Evolutionary conservation across 768 basidiomycete species (phyloP), one percentile per base, ranked within the genome.

Genomic region (Leucogyrophana mollusca): DNA sequence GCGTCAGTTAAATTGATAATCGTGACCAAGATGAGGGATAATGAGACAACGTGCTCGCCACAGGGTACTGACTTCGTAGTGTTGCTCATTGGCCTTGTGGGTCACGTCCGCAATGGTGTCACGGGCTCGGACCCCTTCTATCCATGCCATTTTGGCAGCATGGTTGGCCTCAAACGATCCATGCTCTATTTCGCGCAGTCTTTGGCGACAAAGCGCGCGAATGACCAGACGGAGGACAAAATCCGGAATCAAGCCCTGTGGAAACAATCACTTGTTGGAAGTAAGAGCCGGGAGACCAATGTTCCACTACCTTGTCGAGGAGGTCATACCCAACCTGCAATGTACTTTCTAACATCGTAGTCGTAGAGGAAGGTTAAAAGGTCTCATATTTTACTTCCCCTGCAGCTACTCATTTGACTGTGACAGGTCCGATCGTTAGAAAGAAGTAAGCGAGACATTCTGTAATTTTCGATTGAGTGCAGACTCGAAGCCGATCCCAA

Each of bases 71-170:
- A 83, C 84, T 69, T 87, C 84, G 60, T 87, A 87, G 56, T 87
- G 84, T 60, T 87, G 85, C 56, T 87, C 80, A 52, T 88, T 87
- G 16, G 84, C 85, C 56, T 82, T 83, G 32, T 79, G 74, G 1
- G 83, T 76, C 9, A 77, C 71, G 49, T 79, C 81, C 3, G 84
- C 83, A 48, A 86, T 85, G 22, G 69, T 73, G 3, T 52, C 56
- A 13, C 78, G 65, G 0, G 69, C 65, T 17, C 75, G 73, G 20
- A 85, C 76, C 14, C 66, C 72, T 45, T 80, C 75, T 32, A 87
- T 82, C 73, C 78, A 85, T 41, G 73, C 64, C 80, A 85, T 83
- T 58, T 87, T 87, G 10, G 77, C 75, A 2, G 72, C 74, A 68
- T 83, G 78, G 55, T 83, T 83, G 10, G 73, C 75, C 38, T 78